Evolutionary conservation across 345 rosid species (phyloP).

Genomic region (Hypericum perforatum): DNA sequence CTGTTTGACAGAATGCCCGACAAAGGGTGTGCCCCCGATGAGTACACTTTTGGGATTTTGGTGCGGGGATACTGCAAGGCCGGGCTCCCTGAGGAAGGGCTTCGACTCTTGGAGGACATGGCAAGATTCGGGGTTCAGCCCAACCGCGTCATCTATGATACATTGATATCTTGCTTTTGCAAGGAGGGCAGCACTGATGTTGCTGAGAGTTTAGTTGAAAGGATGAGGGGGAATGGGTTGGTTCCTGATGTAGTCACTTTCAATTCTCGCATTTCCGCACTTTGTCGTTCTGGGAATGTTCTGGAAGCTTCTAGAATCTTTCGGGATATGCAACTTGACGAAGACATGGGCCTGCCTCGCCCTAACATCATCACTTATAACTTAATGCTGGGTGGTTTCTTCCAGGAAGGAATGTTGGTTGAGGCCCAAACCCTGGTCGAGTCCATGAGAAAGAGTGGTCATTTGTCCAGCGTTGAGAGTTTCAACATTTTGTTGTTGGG

Average conservation of each 20-base stretch:
- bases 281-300: constrained; percentile 58
- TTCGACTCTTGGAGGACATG: constrained; percentile 56
- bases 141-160: constrained; percentile 64
- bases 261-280: constrained; percentile 79
- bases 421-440: constrained; percentile 67
- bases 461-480: constrained; percentile 47
- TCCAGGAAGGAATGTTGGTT: constrained; percentile 65
- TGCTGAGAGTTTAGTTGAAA: constrained; percentile 71
- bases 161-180: constrained; percentile 69
- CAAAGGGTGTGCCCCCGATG: constrained; percentile 70
- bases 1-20: constrained; percentile 82
- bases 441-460: constrained; percentile 39
- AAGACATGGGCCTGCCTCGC: constrained; percentile 66
- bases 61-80: constrained; percentile 77
- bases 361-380: constrained; percentile 68
- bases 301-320: constrained; percentile 85
- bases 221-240: constrained; percentile 68
- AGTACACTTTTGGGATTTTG: constrained; percentile 73
- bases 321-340: constrained; percentile 81
- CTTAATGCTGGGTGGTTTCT: constrained; percentile 78
- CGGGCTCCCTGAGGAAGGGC: constrained; percentile 41
- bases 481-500: constrained; percentile 80
- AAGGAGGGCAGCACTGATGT: constrained; percentile 67
- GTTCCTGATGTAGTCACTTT: constrained; percentile 76
- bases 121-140: constrained; percentile 39